phyloP scores from a whole-genome alignment of 768 basidiomycete genomes.

The Hygrocybe punicea region DNA sequence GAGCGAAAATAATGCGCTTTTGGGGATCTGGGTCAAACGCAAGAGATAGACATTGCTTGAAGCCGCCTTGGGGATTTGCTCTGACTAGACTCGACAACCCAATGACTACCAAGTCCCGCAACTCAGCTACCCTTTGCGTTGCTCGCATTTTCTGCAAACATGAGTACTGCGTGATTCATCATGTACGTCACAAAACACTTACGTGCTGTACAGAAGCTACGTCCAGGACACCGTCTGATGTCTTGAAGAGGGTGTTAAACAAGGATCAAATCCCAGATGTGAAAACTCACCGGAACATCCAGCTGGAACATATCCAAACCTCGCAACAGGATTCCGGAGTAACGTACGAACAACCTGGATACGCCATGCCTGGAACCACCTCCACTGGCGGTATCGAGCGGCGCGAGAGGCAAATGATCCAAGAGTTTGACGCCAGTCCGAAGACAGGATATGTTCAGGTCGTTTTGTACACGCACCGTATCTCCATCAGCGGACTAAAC shows the following conservation, averaged over 20 bases:
- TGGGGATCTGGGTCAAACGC: constrained; percentile 70
- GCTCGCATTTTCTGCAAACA: constrained; percentile 38
- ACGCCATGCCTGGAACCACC: constrained; percentile 68
- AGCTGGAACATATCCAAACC: constrained; percentile 53
- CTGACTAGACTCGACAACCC: constrained; percentile 78
- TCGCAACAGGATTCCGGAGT: constrained; percentile 62
- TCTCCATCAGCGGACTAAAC: constrained; percentile 39
- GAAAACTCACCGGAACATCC: constrained; percentile 42
- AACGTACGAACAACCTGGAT: constrained; percentile 76
- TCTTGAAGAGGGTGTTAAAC: constrained; percentile 29
- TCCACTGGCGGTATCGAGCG: constrained; percentile 50
- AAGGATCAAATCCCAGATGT: background rate
- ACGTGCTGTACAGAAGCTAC: constrained; percentile 48
- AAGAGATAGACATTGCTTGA: constrained; percentile 80
- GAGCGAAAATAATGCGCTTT: constrained; percentile 76
- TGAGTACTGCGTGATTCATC: constrained; percentile 4
- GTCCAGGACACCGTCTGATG: constrained; percentile 50
- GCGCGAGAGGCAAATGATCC: constrained; percentile 67
- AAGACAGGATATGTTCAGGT: constrained; percentile 72
- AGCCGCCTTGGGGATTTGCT: constrained; percentile 82
- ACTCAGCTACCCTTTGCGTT: constrained; percentile 54
- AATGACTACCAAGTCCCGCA: constrained; percentile 73
- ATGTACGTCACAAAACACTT: constrained; percentile 1
- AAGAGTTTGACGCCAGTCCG: constrained; percentile 72
- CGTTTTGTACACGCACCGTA: constrained; percentile 43